A percentile compares a stretch with the other conserved stretches of the same genome.
Evolutionary conservation across 2,329 filamentous ascomycete genomes (phyloP).

Genomic region (Aspergillus sojae): DNA sequence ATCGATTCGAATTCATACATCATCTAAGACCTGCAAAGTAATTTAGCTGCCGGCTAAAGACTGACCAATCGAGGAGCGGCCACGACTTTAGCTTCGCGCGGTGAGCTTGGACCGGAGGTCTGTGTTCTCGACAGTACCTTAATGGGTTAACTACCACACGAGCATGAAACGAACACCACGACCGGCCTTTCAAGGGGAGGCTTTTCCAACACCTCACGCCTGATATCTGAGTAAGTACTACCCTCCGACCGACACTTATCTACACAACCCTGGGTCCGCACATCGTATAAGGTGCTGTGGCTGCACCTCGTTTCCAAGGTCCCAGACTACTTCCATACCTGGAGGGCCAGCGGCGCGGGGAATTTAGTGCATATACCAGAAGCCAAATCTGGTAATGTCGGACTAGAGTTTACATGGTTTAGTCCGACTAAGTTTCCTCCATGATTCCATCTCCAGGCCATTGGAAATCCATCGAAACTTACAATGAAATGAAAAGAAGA

Average conservation of each 20-base stretch:
- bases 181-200: not conserved
- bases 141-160: slow-evolving; percentile 16
- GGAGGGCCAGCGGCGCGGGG: not conserved
- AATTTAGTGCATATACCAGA: not conserved
- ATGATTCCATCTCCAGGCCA: not conserved
- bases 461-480: not conserved
- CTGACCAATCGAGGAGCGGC: slow-evolving; percentile 1
- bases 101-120: slow-evolving; percentile 12
- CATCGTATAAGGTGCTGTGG: not conserved
- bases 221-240: not conserved
- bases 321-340: not conserved
- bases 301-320: not conserved
- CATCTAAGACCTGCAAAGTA: not conserved
- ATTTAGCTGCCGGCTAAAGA: not conserved
- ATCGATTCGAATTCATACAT: not conserved
- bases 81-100: not conserved
- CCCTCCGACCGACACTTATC: not conserved
- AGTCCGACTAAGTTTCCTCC: not conserved
- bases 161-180: slow-evolving; percentile 5
- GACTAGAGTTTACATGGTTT: not conserved
- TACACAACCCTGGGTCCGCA: not conserved
- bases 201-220: too few relatives aligned
- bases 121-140: slow-evolving; percentile 10
- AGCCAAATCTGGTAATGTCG: not conserved
- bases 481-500: not conserved